Conservation (phyloP, 352 stramenopile species). For the Pelagophyceae sp. region DNA sequence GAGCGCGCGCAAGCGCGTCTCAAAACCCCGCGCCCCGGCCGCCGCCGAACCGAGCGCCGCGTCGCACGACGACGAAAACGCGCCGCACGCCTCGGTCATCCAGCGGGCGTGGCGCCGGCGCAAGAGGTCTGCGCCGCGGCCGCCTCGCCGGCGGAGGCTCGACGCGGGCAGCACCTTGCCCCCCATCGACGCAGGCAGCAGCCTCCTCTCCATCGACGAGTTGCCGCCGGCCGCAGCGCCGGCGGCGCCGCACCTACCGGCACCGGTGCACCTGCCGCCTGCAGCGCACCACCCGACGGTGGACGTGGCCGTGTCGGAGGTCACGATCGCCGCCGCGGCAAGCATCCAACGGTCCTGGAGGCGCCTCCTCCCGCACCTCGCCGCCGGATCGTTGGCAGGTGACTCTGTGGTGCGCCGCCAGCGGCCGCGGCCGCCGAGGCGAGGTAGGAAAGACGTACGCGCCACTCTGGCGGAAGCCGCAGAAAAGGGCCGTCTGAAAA, state of each 20-base stretch:
- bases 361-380: neutral
- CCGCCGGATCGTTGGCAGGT: neutral
- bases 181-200: neutral
- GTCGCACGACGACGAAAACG: too few relatives aligned
- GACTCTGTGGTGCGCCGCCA: neutral
- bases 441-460: neutral
- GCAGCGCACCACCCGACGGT: neutral
- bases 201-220: neutral
- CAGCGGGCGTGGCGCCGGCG: too few relatives aligned
- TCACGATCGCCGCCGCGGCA: neutral
- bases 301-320: too few relatives aligned
- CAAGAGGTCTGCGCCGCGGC: too few relatives aligned
- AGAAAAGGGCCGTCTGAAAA: neutral
- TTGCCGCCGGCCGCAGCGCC: too few relatives aligned
- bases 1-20: too few relatives aligned
- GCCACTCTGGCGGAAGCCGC: neutral
- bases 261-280: neutral
- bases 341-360: slow-evolving; percentile 4
- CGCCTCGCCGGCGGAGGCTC: neutral
- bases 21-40: too few relatives aligned
- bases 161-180: neutral
- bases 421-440: neutral
- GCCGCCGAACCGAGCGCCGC: too few relatives aligned
- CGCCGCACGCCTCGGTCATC: too few relatives aligned
- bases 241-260: neutral